These are phyloP conservation scores for Fusarium sp. DNA, from an alignment of 2,329 filamentous ascomycete species.

Conservation along the genomic window DNA sequence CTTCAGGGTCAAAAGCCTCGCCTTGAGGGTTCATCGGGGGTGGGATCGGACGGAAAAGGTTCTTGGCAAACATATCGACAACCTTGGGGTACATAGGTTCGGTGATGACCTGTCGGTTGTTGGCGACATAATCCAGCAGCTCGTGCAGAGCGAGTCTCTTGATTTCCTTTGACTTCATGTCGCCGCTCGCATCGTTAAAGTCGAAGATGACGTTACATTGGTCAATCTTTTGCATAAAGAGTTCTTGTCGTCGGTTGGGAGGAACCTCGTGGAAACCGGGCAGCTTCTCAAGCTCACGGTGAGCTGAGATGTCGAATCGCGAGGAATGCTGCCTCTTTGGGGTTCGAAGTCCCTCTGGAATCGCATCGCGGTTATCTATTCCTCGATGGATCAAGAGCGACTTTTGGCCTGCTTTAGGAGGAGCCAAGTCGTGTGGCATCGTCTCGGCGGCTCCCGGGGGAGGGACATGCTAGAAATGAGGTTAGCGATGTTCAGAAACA, in stretches of 20 bases:
- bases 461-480: slow-evolving; percentile 74
- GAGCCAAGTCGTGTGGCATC: slow-evolving; percentile 96
- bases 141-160: slow-evolving; percentile 96
- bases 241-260: slow-evolving; percentile 91
- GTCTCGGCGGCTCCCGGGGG: slow-evolving; percentile 94
- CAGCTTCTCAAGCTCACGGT: slow-evolving; percentile 95
- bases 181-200: slow-evolving; percentile 96
- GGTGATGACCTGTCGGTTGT: slow-evolving; percentile 97
- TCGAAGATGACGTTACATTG: slow-evolving; percentile 99
- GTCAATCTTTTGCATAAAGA: slow-evolving; percentile 99
- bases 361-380: slow-evolving; percentile 89
- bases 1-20: slow-evolving; percentile 97
- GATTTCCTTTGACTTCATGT: slow-evolving; percentile 99
- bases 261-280: slow-evolving; percentile 98
- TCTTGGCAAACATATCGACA: slow-evolving; percentile 99
- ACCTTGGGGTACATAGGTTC: slow-evolving; percentile 99
- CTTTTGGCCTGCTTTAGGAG: slow-evolving; percentile 91
- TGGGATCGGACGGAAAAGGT: slow-evolving; percentile 95
- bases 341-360: slow-evolving; percentile 93
- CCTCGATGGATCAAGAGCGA: slow-evolving; percentile 84
- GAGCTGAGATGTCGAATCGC: slow-evolving; percentile 96
- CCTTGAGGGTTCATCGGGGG: slow-evolving; percentile 98
- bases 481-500: neutral
- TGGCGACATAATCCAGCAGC: slow-evolving; percentile 96
- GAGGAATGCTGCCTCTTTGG: slow-evolving; percentile 98